Evolutionary conservation across 2,329 filamentous ascomycete species (phyloP).

Genomic region (Botrytis cinerea): DNA sequence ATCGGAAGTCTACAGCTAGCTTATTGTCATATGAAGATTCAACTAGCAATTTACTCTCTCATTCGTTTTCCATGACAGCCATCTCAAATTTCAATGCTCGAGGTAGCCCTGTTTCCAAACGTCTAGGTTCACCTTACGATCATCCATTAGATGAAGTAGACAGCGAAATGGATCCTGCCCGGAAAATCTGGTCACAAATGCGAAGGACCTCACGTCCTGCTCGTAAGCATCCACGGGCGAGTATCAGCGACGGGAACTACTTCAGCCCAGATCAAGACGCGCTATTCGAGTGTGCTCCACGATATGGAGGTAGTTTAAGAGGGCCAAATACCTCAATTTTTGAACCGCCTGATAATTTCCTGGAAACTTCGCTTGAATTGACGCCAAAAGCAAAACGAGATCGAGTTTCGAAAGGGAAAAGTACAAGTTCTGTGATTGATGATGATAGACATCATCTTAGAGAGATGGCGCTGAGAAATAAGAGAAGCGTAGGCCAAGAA

Average conservation of each 20-base stretch:
- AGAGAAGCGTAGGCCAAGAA: slow-evolving; percentile 34
- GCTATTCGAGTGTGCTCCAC: not conserved
- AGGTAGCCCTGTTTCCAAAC: slow-evolving; percentile 6
- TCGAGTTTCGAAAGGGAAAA: not conserved
- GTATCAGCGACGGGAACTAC: slow-evolving; percentile 34
- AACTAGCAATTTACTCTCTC: not conserved
- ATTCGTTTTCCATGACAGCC: slow-evolving; percentile 21
- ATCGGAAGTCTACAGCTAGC: not conserved
- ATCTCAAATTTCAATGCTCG: slow-evolving; percentile 11
- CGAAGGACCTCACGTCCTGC: slow-evolving; percentile 34
- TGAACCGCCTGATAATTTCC: slow-evolving; percentile 26
- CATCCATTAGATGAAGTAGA: slow-evolving; percentile 13
- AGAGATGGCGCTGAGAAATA: slow-evolving; percentile 32
- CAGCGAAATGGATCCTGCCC: slow-evolving; percentile 38
- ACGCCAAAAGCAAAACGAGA: slow-evolving; percentile 3
- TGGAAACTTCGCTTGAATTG: slow-evolving; percentile 26
- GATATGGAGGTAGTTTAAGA: not conserved
- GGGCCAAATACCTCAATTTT: not conserved
- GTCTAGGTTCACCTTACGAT: slow-evolving; percentile 13
- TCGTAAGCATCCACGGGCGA: slow-evolving; percentile 29
- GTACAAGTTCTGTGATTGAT: slow-evolving; percentile 2
- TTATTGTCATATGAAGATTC: not conserved
- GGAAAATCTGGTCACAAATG: slow-evolving; percentile 42
- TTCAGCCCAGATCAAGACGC: slow-evolving; percentile 25
- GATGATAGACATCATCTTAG: slow-evolving; percentile 29